These are phyloP conservation scores for Kingdonia uniflora DNA, from an alignment of 164 flowering plant species.

Conservation along the genomic window DNA sequence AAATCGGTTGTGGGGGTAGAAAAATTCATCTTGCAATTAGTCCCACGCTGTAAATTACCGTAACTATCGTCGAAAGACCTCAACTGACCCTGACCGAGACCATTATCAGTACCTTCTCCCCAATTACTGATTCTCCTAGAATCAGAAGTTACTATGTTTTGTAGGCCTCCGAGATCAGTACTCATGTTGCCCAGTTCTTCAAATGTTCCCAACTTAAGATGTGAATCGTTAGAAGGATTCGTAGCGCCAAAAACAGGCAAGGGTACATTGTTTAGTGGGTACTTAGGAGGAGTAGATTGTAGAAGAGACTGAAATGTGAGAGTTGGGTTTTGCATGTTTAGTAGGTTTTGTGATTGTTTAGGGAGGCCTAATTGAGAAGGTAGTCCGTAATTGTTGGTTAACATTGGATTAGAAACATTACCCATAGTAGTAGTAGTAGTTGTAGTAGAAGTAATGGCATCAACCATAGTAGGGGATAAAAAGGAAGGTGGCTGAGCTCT, in stretches of 20 bases:
- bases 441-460: conserved; percentile 4
- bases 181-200: conserved; percentile 7
- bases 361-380: conserved; percentile 21
- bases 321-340: conserved; percentile 28
- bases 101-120: conserved; percentile 9
- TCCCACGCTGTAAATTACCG: conserved; percentile 4
- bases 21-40: conserved; percentile 27
- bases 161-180: conserved; percentile 12
- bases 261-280: conserved; percentile 13
- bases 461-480: conserved; percentile 10
- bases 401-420: conserved; percentile 7
- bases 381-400: conserved; percentile 14
- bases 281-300: conserved; percentile 11
- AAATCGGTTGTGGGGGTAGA: conserved; percentile 24
- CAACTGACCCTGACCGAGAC: conserved; percentile 15
- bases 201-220: not conserved
- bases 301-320: conserved; percentile 33
- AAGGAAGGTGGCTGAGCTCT: conserved; percentile 18
- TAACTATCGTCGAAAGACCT: conserved; percentile 22
- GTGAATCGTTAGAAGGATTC: not conserved
- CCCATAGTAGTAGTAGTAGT: not conserved
- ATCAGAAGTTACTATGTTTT: conserved; percentile 12
- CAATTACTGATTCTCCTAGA: conserved; percentile 8
- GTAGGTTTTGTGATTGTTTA: conserved; percentile 17
- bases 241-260: not conserved